Evolutionary conservation across 2,329 filamentous ascomycete species (phyloP).

Genomic region (Trematosphaeria pertusa): DNA sequence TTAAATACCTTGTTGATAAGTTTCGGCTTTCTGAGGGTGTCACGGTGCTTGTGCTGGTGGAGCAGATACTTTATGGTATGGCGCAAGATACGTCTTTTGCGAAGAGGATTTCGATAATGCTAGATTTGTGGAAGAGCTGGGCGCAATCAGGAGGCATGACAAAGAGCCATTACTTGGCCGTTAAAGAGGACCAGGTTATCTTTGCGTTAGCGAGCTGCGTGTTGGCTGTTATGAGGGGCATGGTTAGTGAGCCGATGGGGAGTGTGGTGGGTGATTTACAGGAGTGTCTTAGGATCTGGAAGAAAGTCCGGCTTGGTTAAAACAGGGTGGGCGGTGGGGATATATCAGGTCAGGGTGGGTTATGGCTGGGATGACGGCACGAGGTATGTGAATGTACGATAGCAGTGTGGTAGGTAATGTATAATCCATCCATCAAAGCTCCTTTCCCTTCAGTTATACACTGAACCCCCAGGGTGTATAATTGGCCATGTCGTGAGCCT

Average conservation of each 20-base stretch:
- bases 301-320: slow-evolving; percentile 34
- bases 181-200: slow-evolving; percentile 27
- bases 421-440: too few species aligned
- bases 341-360: too few species aligned
- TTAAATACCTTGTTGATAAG: slow-evolving; percentile 21
- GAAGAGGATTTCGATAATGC: slow-evolving; percentile 20
- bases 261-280: slow-evolving; percentile 36
- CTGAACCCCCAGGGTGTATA: too few species aligned
- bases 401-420: too few species aligned
- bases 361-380: too few species aligned
- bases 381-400: too few species aligned
- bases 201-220: slow-evolving; percentile 33
- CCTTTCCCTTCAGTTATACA: too few species aligned
- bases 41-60: slow-evolving; percentile 17
- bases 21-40: slow-evolving; percentile 11
- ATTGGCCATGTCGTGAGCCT: too few species aligned
- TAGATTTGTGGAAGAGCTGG: slow-evolving; percentile 37
- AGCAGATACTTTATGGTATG: slow-evolving; percentile 30
- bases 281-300: slow-evolving; percentile 39
- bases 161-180: slow-evolving; percentile 30
- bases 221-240: slow-evolving; percentile 22
- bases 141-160: slow-evolving; percentile 32
- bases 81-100: slow-evolving; percentile 23
- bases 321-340: neutral
- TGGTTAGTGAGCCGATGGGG: slow-evolving; percentile 25